Evolutionary conservation across 1,284 basidiomycete species (phyloP), one percentile per base, ranked within the genome.

Genomic region (Porogramme epimiltina): DNA sequence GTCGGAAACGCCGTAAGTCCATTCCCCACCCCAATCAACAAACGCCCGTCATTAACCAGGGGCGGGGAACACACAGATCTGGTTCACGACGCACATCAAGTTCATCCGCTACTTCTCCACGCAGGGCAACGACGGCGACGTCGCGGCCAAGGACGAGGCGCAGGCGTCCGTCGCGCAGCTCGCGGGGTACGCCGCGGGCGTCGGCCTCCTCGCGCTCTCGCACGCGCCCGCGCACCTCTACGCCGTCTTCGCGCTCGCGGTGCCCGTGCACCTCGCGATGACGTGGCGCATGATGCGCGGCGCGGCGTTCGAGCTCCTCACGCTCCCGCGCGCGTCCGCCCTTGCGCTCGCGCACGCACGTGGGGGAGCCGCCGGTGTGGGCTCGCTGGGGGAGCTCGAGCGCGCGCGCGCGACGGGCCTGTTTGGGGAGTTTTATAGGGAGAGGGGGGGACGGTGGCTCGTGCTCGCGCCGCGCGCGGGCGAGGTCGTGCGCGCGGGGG

Each of bases 41-140:
- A 13, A 22, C 48, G 33, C 26, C 20, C 26, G 33, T 37, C 19
- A 41, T n/a, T n/a, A n/a, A n/a, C n/a, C n/a, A n/a, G n/a, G n/a
- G n/a, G n/a, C n/a, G n/a, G n/a, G n/a, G n/a, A n/a, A n/a, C n/a
- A n/a, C n/a, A n/a, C 43, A 67, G 65, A 61, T 66, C 24, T 68
- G 67, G 67, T 64, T 64, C 54, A 68, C 67, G 18, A 67, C 66
- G 4, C 67, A 68, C 48, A 68, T 68, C 62, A 68, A 68, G 49
- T 68, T 65, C 47, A 54, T 68, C n/a, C 67, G 67, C 37, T 66
- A 65, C 55, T 68, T 67, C 54, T 62, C 67, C 10, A 54, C 52
- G 47, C 63, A 67, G 42, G 64, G 67, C 25, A 69, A 68, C 49
- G 63, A 61, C 18, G 67, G 67, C 28, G 67, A 69, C 42, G 67